Base-by-base conservation (phyloP, 768 basidiomycete genomes). In the Galerina marginata region DNA sequence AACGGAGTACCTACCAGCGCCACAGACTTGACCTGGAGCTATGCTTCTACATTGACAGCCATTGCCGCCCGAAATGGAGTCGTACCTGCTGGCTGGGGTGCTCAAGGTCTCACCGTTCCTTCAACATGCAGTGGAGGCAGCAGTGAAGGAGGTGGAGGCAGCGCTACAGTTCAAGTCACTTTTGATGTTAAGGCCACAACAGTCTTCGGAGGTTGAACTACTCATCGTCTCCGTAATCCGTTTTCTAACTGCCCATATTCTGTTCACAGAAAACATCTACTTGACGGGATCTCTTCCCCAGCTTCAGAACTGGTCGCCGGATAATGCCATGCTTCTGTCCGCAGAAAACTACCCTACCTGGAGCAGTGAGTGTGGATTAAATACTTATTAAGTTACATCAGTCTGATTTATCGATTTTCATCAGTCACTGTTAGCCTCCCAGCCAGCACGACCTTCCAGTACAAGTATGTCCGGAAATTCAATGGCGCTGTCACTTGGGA, bases 21-120 rank as follows among this genome's bases (percentile, higher is more conserved):
- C 3, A 71, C 69, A 7, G 86, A 92, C 69, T 76, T 92, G 57
- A 92, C 90, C 0, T 92, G 90, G 91, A 88, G 85, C 65, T 92
- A 91, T 66, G 90, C 91, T 2, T 79, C 88, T 33, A 81, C 84
- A 0, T 71, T 92, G 54, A 90, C 90, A 0, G 85, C 77, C 9
- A 86, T 87, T 65, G 77, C 79, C 16, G 85, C 88, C 1, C 79
- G 85, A 15, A 75, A 70, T 10, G 87, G 88, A 0, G 68, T 74
- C 43, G 66, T 74, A 1, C 77, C 83, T 6, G 76, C 75, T 0
- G 81, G 83, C 67, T 91, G 91, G 91, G 90, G 90, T 33, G 91
- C 91, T 7, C 66, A 74, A 16, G 86, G 83, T 6, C 63, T 91
- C 56, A 67, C 72, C 3, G 79, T 84, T 11, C 80, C 89, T 0